A percentile compares a stretch with the other conserved stretches of the same genome.
phyloP scores from a whole-genome alignment of 2,329 filamentous ascomycete species.

The Esteya vermicola region DNA sequence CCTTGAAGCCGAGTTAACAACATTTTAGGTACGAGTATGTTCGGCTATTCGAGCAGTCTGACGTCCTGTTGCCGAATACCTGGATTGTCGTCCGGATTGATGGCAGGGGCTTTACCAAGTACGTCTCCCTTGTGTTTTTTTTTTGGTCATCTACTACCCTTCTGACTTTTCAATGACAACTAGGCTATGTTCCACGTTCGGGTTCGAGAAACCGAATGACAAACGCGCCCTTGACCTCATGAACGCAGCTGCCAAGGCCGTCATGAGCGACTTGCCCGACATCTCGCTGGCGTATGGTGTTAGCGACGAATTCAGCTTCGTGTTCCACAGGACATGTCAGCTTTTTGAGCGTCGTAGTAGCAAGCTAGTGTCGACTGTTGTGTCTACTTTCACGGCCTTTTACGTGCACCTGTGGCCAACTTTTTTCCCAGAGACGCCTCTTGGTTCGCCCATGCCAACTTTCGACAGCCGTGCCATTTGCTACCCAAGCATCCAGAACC shows the following conservation, averaged over 20 bases:
- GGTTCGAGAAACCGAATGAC: constrained; percentile 88
- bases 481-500: constrained; percentile 69
- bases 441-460: constrained; percentile 67
- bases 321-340: constrained; percentile 68
- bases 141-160: neutral
- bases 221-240: constrained; percentile 75
- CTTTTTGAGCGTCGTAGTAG: constrained; percentile 80
- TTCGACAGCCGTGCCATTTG: constrained; percentile 88
- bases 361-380: constrained; percentile 81
- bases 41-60: constrained; percentile 71
- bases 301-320: constrained; percentile 90
- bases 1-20: neutral
- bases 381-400: constrained; percentile 85
- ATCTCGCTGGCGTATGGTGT: constrained; percentile 82
- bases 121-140: too few relatives aligned
- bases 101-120: constrained; percentile 92
- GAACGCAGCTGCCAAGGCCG: constrained; percentile 80
- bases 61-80: constrained; percentile 72
- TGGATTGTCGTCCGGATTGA: constrained; percentile 94
- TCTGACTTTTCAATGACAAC: neutral
- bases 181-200: constrained; percentile 70
- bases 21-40: constrained; percentile 73
- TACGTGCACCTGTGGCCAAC: constrained; percentile 71
- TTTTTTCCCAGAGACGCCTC: constrained; percentile 56
- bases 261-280: constrained; percentile 72